Conservation (phyloP, 2,329 filamentous ascomycete genomes). For the Cytospora piceae region DNA sequence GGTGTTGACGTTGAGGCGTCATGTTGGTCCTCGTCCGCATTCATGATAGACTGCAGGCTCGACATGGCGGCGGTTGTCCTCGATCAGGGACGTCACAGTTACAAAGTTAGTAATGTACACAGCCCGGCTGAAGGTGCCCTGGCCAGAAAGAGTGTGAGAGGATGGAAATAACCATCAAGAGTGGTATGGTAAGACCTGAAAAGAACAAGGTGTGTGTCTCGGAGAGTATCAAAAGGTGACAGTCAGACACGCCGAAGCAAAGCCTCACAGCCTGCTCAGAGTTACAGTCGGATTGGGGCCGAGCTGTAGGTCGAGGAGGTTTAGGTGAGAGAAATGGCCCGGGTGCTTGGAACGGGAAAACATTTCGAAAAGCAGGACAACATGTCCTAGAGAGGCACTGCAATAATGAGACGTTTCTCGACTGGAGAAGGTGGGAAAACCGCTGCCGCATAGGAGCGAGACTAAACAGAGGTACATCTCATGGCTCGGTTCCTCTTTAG, state of each 20-base stretch:
- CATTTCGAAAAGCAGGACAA: slow-evolving; percentile 40
- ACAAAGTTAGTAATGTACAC: slow-evolving; percentile 52
- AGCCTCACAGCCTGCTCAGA: slow-evolving; percentile 44
- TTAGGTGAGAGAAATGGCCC: slow-evolving; percentile 39
- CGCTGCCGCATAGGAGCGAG: slow-evolving; percentile 25
- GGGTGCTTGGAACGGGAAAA: slow-evolving; percentile 43
- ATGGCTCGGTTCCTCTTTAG: slow-evolving; percentile 27
- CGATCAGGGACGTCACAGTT: slow-evolving; percentile 46
- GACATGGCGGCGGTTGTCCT: slow-evolving; percentile 51
- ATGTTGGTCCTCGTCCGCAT: slow-evolving; percentile 54
- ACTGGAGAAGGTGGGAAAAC: slow-evolving; percentile 34
- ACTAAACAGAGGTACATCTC: slow-evolving; percentile 28
- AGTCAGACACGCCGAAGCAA: slow-evolving; percentile 30
- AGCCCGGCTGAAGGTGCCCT: slow-evolving; percentile 47
- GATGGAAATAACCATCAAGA: slow-evolving; percentile 40
- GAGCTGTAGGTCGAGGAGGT: slow-evolving; percentile 35
- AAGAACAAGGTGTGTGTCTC: slow-evolving; percentile 33
- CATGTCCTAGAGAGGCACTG: slow-evolving; percentile 43
- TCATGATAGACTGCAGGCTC: slow-evolving; percentile 61
- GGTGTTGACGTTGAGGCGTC: slow-evolving; percentile 39
- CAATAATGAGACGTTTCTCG: slow-evolving; percentile 46
- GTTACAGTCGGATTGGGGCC: slow-evolving; percentile 37
- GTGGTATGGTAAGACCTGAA: slow-evolving; percentile 34
- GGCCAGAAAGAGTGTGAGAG: slow-evolving; percentile 40
- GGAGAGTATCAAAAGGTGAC: slow-evolving; percentile 28